Conservation (phyloP, 129 eudicot species). For the Centella asiatica region DNA sequence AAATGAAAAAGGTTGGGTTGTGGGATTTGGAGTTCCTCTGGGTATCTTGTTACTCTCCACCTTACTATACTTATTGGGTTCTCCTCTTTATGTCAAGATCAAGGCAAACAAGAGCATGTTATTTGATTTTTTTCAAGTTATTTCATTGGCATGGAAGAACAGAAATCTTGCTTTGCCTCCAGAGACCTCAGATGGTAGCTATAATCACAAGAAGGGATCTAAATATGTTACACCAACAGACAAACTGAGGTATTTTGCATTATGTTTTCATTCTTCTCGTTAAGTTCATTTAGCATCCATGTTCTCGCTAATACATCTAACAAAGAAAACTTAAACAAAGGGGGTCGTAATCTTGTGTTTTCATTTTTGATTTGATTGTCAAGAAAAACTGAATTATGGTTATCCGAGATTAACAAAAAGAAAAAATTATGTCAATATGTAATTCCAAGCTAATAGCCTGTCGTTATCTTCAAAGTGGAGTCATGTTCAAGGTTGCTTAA, state of each 20-base stretch:
- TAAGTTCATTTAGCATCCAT: no score
- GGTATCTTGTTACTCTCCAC: slow-evolving; percentile 49
- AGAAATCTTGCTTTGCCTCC: slow-evolving; percentile 7
- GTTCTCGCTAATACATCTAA: not conserved
- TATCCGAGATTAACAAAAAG: no score
- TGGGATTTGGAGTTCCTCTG: slow-evolving; percentile 69
- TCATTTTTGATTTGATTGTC: no score
- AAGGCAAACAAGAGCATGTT: slow-evolving; percentile 18
- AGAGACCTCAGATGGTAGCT: not conserved
- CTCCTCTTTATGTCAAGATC: slow-evolving; percentile 31
- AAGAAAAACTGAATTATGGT: no score
- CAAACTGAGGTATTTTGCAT: slow-evolving; percentile 2
- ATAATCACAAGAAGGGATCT: slow-evolving; percentile 13
- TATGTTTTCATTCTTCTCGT: not conserved
- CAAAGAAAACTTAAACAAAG: not conserved
- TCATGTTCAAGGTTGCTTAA: no score
- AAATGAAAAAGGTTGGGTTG: slow-evolving; percentile 43
- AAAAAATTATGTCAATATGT: no score
- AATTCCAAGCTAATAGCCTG: no score
- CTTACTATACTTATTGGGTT: slow-evolving; percentile 44
- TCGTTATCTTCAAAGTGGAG: no score
- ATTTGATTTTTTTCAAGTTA: slow-evolving; percentile 28
- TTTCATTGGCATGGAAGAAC: slow-evolving; percentile 27
- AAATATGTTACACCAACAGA: slow-evolving; percentile 10
- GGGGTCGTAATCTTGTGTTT: no score